A percentile compares a stretch with the other conserved stretches of the same genome.
Evolutionary conservation across 2,329 filamentous ascomycete genomes (phyloP).

Genomic region (Tolypocladium ophioglossoides): DNA sequence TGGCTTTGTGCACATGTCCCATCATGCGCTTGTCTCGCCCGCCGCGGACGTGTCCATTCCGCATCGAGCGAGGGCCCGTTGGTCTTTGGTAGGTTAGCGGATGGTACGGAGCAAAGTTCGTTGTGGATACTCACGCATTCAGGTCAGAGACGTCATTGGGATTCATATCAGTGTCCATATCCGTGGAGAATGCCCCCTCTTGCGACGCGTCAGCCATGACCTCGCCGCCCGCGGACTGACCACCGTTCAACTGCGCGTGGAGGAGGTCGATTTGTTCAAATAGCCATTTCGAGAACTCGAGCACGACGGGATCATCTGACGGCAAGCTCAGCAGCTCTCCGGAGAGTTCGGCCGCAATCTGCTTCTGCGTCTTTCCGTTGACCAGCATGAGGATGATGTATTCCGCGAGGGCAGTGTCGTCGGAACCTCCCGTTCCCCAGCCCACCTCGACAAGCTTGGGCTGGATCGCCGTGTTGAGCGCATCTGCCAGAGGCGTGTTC

Average conservation of each 20-base stretch:
- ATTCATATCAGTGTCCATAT: conserved; percentile 65
- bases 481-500: conserved; percentile 74
- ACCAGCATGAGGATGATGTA: conserved; percentile 97
- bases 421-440: conserved; percentile 70
- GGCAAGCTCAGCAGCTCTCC: conserved; percentile 75
- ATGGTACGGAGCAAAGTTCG: neutral
- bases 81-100: conserved; percentile 45
- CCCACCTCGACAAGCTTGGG: conserved; percentile 88
- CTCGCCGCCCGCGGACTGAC: conserved; percentile 18
- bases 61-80: conserved; percentile 91
- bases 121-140: conserved; percentile 42
- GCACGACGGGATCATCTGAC: conserved; percentile 72
- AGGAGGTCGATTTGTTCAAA: conserved; percentile 72
- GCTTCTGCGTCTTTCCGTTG: conserved; percentile 85
- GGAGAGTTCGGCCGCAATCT: conserved; percentile 80
- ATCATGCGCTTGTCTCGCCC: conserved; percentile 73
- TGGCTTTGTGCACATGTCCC: conserved; percentile 70
- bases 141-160: conserved; percentile 39
- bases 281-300: conserved; percentile 84
- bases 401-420: conserved; percentile 79
- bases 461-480: conserved; percentile 73
- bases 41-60: conserved; percentile 51
- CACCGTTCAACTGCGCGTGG: conserved; percentile 51
- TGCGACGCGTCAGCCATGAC: conserved; percentile 21
- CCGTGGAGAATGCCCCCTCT: conserved; percentile 23